Conservation (phyloP, 176 grass and related monocot species). For the Echinochloa phyllopogon region DNA sequence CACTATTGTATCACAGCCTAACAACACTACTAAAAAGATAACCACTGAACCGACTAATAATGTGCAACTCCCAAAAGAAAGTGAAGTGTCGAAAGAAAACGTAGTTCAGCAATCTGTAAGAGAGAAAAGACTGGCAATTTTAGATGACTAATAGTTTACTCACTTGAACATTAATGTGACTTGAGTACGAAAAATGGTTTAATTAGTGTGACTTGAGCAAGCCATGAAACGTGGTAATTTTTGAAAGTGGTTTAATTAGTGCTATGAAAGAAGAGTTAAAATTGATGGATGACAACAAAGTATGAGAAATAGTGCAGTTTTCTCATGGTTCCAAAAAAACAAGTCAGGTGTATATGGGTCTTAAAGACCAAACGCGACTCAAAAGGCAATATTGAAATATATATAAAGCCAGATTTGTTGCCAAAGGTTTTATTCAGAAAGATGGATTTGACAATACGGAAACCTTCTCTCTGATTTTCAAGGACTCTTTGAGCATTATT, state of each 20-base stretch:
- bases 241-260: neutral
- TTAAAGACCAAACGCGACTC: neutral
- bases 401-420: neutral
- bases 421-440: conserved; percentile 24
- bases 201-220: conserved; percentile 37
- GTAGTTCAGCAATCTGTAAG: no score
- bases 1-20: no score
- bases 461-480: conserved; percentile 7
- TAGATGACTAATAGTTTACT: no score
- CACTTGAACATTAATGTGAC: neutral
- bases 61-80: no score
- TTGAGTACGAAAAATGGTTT: conserved; percentile 16
- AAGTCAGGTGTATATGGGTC: neutral
- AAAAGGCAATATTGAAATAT: neutral
- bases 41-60: no score
- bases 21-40: no score
- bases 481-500: conserved; percentile 19
- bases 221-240: neutral
- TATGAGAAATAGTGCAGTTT: neutral
- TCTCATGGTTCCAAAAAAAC: neutral
- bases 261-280: conserved; percentile 4
- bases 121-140: no score
- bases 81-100: no score
- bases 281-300: neutral
- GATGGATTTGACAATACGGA: conserved; percentile 35